Evolutionary conservation across 129 eudicot species (phyloP).

Genomic region (Escallonia rubra): DNA sequence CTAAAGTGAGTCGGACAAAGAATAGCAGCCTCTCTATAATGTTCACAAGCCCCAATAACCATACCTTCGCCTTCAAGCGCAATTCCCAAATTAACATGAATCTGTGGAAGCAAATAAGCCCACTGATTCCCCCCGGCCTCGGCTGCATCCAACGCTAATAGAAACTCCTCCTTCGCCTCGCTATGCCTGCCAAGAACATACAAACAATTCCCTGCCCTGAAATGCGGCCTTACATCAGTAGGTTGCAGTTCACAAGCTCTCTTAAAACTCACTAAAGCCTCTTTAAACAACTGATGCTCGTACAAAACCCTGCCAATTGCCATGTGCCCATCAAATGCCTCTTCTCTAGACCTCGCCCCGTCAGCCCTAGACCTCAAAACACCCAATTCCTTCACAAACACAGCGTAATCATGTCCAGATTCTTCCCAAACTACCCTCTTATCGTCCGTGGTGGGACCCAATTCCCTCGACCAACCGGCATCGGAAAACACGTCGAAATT

Average conservation of each 20-base stretch:
- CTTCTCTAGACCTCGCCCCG: conserved; percentile 72
- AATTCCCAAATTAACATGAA: conserved; percentile 94
- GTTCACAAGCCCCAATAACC: conserved; percentile 96
- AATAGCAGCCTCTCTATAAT: conserved; percentile 98
- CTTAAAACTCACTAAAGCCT: conserved; percentile 72
- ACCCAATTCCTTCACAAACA: conserved; percentile 82
- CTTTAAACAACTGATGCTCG: conserved; percentile 70
- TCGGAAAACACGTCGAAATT: conserved; percentile 74
- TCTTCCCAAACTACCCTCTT: conserved; percentile 82
- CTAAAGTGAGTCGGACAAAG: conserved; percentile 94
- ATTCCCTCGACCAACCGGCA: conserved; percentile 95
- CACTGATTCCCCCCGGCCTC: conserved; percentile 93
- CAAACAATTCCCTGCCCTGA: conserved; percentile 86
- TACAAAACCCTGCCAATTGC: conserved; percentile 87
- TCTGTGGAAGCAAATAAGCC: conserved; percentile 91
- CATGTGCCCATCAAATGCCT: conserved; percentile 98
- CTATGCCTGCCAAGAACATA: conserved; percentile 60
- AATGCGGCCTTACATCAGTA: conserved; percentile 89
- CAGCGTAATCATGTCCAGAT: conserved; percentile 44
- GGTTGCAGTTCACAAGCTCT: conserved; percentile 94
- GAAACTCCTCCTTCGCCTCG: conserved; percentile 75
- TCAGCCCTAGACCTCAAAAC: conserved; percentile 81
- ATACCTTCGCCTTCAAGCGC: conserved; percentile 93
- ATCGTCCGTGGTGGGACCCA: conserved; percentile 69
- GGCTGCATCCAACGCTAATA: conserved; percentile 83